These are phyloP conservation scores for Boletus rubescentipes DNA, from an alignment of 768 basidiomycete genomes.

Conservation along the genomic window DNA sequence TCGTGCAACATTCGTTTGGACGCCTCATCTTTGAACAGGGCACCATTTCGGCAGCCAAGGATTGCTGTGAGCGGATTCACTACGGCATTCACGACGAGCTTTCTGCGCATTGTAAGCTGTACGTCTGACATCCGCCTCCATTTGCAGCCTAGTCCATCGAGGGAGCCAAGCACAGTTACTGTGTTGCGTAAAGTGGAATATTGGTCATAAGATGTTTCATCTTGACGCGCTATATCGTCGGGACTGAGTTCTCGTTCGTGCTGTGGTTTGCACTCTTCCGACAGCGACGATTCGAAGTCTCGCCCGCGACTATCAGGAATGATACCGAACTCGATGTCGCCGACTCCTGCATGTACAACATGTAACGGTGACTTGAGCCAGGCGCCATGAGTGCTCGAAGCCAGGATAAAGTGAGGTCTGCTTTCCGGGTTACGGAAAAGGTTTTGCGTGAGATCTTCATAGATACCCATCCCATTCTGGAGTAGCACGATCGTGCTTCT, in stretches of 20 bases:
- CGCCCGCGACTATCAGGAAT: conserved; percentile 64
- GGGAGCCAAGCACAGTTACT: conserved; percentile 57
- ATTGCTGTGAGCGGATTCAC: conserved; percentile 88
- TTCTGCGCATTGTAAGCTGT: conserved; percentile 69
- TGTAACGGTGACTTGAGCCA: conserved; percentile 52
- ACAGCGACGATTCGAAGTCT: conserved; percentile 59
- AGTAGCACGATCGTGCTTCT: conserved; percentile 84
- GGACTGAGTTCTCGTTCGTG: conserved; percentile 47
- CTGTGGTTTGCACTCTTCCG: conserved; percentile 33
- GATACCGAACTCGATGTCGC: conserved; percentile 75
- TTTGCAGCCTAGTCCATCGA: conserved; percentile 54
- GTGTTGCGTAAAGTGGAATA: conserved; percentile 69
- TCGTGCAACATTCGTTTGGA: conserved; percentile 45
- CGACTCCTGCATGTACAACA: conserved; percentile 69
- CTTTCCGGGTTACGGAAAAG: conserved; percentile 70
- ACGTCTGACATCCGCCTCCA: conserved; percentile 69
- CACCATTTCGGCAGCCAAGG: conserved; percentile 77
- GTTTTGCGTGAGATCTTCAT: conserved; percentile 68
- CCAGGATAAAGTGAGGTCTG: conserved; percentile 85
- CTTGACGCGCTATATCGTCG: conserved; percentile 48
- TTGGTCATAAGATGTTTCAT: conserved; percentile 37
- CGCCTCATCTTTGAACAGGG: conserved; percentile 49
- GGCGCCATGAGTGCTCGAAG: conserved; percentile 79
- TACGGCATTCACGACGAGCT: conserved; percentile 76
- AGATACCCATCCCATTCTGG: conserved; percentile 93